These are phyloP conservation scores for Rhododendron kiyosumense DNA, from an alignment of 148 eudicot species.

Conservation along the genomic window DNA sequence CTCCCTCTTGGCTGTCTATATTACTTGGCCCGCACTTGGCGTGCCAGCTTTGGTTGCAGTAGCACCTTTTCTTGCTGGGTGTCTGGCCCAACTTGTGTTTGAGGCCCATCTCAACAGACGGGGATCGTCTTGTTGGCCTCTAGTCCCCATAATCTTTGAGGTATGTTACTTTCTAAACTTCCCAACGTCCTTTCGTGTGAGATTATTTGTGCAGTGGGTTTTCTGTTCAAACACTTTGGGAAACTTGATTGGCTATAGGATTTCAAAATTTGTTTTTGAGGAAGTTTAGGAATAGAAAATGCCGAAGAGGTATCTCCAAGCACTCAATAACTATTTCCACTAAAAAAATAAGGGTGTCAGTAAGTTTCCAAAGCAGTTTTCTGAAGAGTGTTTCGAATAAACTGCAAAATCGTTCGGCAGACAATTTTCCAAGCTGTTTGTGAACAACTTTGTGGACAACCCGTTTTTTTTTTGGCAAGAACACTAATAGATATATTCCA, in stretches of 20 bases:
- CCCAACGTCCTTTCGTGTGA: neutral
- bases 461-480: neutral
- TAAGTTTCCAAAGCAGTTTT: neutral
- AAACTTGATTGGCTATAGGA: neutral
- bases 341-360: neutral
- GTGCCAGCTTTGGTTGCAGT: slow-evolving; percentile 52
- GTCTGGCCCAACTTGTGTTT: slow-evolving; percentile 52
- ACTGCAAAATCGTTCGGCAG: neutral
- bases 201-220: neutral
- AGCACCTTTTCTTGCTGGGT: slow-evolving; percentile 59
- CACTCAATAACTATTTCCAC: neutral
- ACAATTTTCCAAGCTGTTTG: neutral
- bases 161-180: slow-evolving; percentile 24
- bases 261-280: neutral
- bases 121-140: slow-evolving; percentile 76
- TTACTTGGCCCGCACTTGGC: slow-evolving; percentile 67
- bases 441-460: neutral
- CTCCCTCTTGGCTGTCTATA: slow-evolving; percentile 46
- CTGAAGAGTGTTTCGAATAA: neutral
- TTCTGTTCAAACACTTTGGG: neutral
- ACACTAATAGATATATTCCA: neutral
- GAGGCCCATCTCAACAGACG: slow-evolving; percentile 38
- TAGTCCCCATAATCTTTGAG: slow-evolving; percentile 83
- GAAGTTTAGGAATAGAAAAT: neutral
- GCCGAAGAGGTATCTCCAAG: neutral